phyloP scores from a whole-genome alignment of 441 rosid genomes.

The Biscutella laevigata region DNA sequence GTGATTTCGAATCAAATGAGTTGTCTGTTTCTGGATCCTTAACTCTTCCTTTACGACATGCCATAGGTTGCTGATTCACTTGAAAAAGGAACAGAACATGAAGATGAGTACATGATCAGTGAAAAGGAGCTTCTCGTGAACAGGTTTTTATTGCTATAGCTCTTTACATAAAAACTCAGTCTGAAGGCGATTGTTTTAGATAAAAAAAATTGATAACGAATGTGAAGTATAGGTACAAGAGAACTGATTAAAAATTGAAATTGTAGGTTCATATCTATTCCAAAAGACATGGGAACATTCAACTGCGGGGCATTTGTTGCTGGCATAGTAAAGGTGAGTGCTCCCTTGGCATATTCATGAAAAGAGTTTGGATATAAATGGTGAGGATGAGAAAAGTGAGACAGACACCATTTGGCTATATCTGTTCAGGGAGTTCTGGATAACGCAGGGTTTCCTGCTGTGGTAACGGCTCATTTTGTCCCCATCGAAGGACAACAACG shows the following conservation, averaged over 20 bases:
- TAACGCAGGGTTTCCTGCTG: conserved; percentile 84
- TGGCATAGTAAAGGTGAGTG: conserved; percentile 81
- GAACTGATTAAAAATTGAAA: too few species aligned
- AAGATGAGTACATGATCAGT: conserved; percentile 98
- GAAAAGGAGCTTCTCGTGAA: conserved; percentile 96
- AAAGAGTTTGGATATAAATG: neutral
- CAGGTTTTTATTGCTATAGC: conserved; percentile 33
- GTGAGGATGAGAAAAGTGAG: neutral
- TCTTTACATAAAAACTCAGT: conserved; percentile 1
- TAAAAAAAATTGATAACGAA: conserved; percentile 12
- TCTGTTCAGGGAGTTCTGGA: conserved; percentile 79
- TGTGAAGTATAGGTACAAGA: too few species aligned
- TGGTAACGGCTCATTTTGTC: conserved; percentile 96
- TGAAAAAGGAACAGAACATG: conserved; percentile 97
- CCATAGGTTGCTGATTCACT: conserved; percentile 91
- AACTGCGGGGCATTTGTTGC: conserved; percentile 98
- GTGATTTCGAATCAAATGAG: conserved; percentile 1
- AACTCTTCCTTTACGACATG: neutral
- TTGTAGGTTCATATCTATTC: conserved; percentile 81
- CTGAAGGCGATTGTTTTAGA: neutral
- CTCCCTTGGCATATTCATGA: conserved; percentile 6
- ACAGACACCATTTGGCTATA: neutral
- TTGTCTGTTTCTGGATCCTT: conserved; percentile 9
- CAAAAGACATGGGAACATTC: conserved; percentile 96
- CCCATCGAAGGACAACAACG: conserved; percentile 94